Evolutionary conservation across 345 rosid genomes (phyloP).

Genomic region (Luvunga scandens): DNA sequence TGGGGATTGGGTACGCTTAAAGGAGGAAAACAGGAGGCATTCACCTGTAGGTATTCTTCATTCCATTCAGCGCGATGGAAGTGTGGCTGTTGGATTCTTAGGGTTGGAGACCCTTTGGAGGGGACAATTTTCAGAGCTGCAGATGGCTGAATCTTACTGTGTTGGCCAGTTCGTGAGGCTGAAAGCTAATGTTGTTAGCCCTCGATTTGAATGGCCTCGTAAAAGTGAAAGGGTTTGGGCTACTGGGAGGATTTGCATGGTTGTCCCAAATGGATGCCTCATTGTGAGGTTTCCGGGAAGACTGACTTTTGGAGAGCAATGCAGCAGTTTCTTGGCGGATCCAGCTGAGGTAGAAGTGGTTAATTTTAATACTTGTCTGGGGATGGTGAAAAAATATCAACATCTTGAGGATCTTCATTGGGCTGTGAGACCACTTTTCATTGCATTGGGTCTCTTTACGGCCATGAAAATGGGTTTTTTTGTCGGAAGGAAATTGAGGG

Average conservation of each 20-base stretch:
- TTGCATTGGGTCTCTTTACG: constrained; percentile 65
- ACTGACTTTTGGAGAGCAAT: constrained; percentile 51
- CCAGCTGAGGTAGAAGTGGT: constrained; percentile 84
- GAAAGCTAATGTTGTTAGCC: constrained; percentile 61
- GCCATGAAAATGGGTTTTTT: constrained; percentile 60
- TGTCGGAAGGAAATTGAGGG: constrained; percentile 46
- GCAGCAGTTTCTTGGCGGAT: constrained; percentile 63
- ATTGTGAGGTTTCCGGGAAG: constrained; percentile 52
- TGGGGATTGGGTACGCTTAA: constrained; percentile 92
- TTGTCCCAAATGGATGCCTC: constrained; percentile 85
- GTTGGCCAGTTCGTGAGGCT: constrained; percentile 77
- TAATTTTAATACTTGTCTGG: constrained; percentile 56
- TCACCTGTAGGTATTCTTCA: constrained; percentile 87
- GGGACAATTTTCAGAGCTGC: constrained; percentile 69
- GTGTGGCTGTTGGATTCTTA: constrained; percentile 67
- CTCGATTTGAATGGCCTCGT: constrained; percentile 85
- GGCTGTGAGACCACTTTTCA: constrained; percentile 81
- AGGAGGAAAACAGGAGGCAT: constrained; percentile 64
- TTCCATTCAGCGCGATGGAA: constrained; percentile 64
- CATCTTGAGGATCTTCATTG: constrained; percentile 96
- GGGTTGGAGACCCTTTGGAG: constrained; percentile 78
- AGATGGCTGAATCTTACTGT: constrained; percentile 76
- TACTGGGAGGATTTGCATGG: constrained; percentile 67
- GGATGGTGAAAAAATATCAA: constrained; percentile 64
- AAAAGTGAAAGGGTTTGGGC: constrained; percentile 62